phyloP scores from a whole-genome alignment of 768 basidiomycete species.

The Tremella yokohamensis region DNA sequence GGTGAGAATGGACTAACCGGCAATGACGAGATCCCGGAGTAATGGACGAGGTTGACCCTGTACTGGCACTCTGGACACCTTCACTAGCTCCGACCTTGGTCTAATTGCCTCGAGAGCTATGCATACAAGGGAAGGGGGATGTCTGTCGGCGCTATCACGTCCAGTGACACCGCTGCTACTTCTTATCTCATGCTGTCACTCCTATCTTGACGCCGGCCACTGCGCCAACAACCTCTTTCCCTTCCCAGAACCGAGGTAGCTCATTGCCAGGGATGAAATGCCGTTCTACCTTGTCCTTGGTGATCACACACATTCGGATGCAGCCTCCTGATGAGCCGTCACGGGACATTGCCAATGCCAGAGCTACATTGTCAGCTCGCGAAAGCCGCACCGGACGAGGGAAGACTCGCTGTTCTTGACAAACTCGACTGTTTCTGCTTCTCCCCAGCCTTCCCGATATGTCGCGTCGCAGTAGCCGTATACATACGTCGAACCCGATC shows the following conservation, averaged over 20 bases:
- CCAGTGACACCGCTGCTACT: background rate
- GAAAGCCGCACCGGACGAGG: background rate
- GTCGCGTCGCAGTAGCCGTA: conserved; percentile 99
- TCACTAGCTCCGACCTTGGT: no score
- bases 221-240: conserved; percentile 41
- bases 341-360: conserved; percentile 91
- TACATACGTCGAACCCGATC: conserved; percentile 94
- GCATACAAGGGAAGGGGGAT: no score
- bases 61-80: no score
- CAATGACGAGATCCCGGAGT: no score
- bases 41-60: no score
- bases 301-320: conserved; percentile 96
- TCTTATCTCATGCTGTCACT: conserved; percentile 14
- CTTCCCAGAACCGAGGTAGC: conserved; percentile 59
- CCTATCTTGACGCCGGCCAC: conserved; percentile 18
- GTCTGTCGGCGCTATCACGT: background rate
- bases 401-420: conserved; percentile 84
- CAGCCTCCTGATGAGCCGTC: conserved; percentile 98
- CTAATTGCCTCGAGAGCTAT: no score
- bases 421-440: conserved; percentile 85
- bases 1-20: no score
- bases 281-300: conserved; percentile 83
- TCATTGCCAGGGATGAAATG: conserved; percentile 87
- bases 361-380: conserved; percentile 57
- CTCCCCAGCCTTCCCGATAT: conserved; percentile 84